These are phyloP conservation scores for Tubosaeta sp. DNA, from an alignment of 768 basidiomycete genomes.

Conservation along the genomic window DNA sequence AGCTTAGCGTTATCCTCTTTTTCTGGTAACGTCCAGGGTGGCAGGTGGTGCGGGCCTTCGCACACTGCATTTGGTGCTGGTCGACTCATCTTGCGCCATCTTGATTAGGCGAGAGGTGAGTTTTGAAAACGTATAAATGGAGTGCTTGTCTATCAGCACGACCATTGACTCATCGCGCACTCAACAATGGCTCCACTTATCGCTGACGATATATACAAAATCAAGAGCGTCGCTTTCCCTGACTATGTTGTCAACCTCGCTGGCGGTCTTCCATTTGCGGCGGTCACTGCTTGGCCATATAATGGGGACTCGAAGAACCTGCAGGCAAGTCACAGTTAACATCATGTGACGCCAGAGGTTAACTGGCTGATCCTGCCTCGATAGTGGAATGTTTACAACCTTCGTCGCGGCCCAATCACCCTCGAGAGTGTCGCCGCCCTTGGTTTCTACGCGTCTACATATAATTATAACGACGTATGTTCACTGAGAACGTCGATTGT, in stretches of 20 bases:
- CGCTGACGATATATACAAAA: not conserved
- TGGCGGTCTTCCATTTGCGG: not conserved
- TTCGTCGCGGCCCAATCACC: not conserved
- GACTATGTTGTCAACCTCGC: not conserved
- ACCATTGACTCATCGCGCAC: not conserved
- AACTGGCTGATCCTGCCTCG: not conserved
- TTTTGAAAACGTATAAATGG: not conserved
- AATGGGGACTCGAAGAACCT: not conserved
- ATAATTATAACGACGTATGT: not conserved
- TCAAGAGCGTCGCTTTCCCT: not conserved
- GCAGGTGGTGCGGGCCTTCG: no score
- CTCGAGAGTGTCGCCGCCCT: not conserved
- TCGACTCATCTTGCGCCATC: not conserved
- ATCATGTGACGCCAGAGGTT: not conserved
- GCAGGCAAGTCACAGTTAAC: not conserved
- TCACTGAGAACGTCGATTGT: not conserved
- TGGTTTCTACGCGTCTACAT: not conserved
- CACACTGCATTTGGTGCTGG: no score
- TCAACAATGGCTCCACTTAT: not conserved
- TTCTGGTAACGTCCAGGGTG: no score
- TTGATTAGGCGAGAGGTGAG: not conserved
- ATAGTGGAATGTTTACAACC: not conserved
- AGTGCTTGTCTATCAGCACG: not conserved
- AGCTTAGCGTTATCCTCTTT: no score
- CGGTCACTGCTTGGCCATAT: not conserved